Conservation (phyloP, 2,329 filamentous ascomycete genomes). For the Curvularia lunata region DNA sequence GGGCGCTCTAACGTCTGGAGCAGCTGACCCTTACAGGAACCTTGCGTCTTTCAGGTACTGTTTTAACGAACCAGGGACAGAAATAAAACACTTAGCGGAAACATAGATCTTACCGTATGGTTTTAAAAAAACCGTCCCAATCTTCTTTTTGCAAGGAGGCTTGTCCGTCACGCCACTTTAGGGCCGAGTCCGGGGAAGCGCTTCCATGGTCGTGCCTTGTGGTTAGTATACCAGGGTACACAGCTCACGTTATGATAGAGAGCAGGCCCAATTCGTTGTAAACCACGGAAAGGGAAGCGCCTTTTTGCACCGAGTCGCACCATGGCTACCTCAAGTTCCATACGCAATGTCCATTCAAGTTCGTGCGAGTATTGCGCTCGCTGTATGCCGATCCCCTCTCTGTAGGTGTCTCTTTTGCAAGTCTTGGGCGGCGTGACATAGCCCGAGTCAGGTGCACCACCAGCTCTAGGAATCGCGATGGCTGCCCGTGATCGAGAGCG, state of each 20-base stretch:
- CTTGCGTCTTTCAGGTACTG: background rate
- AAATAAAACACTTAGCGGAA: slow-evolving; percentile 9
- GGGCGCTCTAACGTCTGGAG: slow-evolving; percentile 9
- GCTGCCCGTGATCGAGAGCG: background rate
- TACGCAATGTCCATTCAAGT: background rate
- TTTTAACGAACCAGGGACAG: slow-evolving; percentile 4
- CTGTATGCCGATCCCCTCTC: background rate
- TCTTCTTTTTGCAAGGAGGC: background rate
- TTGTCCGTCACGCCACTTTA: slow-evolving; percentile 2
- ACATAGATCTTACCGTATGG: background rate
- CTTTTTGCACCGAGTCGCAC: slow-evolving; percentile 4
- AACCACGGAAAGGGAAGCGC: background rate
- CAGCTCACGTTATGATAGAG: background rate
- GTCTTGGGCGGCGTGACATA: background rate
- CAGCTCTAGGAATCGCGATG: background rate
- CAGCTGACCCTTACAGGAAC: slow-evolving; percentile 7
- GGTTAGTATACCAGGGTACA: slow-evolving; percentile 8
- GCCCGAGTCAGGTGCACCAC: background rate
- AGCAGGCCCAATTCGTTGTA: slow-evolving; percentile 4
- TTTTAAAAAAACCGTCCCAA: background rate
- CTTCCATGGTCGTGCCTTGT: slow-evolving; percentile 9
- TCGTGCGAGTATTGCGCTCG: slow-evolving; percentile 3
- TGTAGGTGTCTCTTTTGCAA: background rate
- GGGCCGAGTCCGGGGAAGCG: slow-evolving; percentile 2
- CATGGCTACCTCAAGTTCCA: slow-evolving; percentile 1